These are phyloP conservation scores for Lodderomyces parapsilosis DNA, from an alignment of 1,139 yeast species.

Conservation along the genomic window DNA sequence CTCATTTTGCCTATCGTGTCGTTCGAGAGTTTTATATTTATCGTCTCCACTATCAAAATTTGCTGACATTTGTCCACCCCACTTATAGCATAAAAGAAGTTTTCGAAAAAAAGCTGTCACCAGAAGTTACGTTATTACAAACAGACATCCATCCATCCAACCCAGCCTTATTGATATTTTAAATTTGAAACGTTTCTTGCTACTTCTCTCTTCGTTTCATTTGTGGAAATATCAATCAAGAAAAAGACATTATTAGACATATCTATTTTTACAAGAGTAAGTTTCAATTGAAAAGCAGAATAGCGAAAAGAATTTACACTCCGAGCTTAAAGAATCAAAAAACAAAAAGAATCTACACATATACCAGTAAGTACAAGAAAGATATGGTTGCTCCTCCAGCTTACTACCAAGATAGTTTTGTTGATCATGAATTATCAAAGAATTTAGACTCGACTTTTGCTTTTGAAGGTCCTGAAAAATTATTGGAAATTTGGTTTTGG, in stretches of 20 bases:
- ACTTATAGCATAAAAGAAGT: not conserved
- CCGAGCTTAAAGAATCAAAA: constrained; percentile 6
- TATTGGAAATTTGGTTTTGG: constrained; percentile 87
- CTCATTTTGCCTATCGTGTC: constrained; percentile 9
- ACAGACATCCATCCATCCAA: no score
- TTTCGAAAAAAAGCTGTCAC: not conserved
- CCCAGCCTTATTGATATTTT: constrained; percentile 11
- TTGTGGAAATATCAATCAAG: constrained; percentile 14
- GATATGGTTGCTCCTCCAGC: constrained; percentile 48
- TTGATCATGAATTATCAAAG: constrained; percentile 78
- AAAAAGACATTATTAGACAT: no score
- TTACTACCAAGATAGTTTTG: constrained; percentile 48
- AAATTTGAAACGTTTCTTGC: constrained; percentile 49
- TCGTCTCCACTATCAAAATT: constrained; percentile 5
- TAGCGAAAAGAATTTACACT: not conserved
- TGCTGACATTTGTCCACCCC: constrained; percentile 15
- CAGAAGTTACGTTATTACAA: no score
- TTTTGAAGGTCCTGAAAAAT: constrained; percentile 96
- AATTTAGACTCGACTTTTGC: constrained; percentile 85
- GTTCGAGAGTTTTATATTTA: constrained; percentile 6
- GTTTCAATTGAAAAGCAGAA: constrained; percentile 26
- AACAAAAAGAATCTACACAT: constrained; percentile 7
- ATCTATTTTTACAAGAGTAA: constrained; percentile 34
- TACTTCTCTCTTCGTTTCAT: constrained; percentile 51
- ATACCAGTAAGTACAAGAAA: not conserved